Evolutionary conservation across 768 basidiomycete species (phyloP), one percentile per base, ranked within the genome.

Genomic region (Lentinula sp.): DNA sequence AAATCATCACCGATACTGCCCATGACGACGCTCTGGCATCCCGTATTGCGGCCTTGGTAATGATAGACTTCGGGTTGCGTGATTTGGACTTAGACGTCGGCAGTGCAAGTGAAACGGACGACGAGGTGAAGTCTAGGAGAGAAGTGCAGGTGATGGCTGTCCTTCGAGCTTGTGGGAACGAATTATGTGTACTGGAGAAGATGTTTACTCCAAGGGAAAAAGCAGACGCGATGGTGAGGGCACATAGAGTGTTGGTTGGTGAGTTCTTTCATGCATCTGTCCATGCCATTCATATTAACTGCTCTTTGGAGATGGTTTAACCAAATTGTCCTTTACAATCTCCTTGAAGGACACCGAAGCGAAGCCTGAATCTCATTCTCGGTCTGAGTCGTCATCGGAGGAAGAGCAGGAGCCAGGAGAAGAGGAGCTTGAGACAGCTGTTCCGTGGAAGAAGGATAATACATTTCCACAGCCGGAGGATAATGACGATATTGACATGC

Each of bases 21-120:
- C 95, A 97, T 69, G 95, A 99, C 69, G 92, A 93, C 67, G 89
- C 93, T 0, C 77, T 99, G 3, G 86, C 95, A 0, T 90, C 86
- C 68, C 85, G 95, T 5, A 87, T 98, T 15, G 93, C 93, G 13
- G 95, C 95, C 1, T 78, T 99, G 49, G 95, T 95, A 65, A 84
- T 95, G 80, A 78, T 98, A 1, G 96, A 98, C 70, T 77, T 99
- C 0, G 82, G 86, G 2, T 76, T 98, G 9, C 88, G 89, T 42
- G 95, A 98, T 74, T 83, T 99, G 1, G 96, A 95, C 15, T 81
- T 98, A 8, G 87, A 93, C 57, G 84, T 92, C 0, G 86, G 84
- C 3, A 28, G 28, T 2, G 65, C 65, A 16, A 15, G 13, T n/a
- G 49, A 43, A 9, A 11, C 34, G 5, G 59, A 37, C 18, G 21